Conservation (phyloP, 1,284 basidiomycete species). For the Athelia sp. region DNA sequence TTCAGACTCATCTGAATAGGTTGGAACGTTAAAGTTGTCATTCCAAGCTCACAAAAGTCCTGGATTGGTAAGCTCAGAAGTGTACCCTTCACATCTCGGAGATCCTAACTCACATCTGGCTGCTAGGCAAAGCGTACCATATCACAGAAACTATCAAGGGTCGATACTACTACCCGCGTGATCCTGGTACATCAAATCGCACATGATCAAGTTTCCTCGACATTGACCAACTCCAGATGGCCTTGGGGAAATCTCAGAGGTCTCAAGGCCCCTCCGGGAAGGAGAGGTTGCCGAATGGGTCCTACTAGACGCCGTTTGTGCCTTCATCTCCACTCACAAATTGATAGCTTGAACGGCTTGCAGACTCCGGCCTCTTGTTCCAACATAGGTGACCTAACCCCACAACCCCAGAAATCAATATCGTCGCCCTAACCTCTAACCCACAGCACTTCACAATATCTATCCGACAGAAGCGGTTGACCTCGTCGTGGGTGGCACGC, state of each 20-base stretch:
- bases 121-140: conserved; percentile 75
- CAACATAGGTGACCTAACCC: too few relatives aligned
- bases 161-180: conserved; percentile 77
- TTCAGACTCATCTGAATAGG: conserved; percentile 33
- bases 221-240: conserved; percentile 46
- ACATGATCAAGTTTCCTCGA: conserved; percentile 1
- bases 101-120: conserved; percentile 4
- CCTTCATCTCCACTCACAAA: conserved; percentile 2
- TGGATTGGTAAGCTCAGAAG: conserved; percentile 70
- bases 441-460: conserved; percentile 84
- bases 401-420: too few relatives aligned
- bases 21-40: conserved; percentile 86
- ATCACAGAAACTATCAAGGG: conserved; percentile 77
- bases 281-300: conserved; percentile 87
- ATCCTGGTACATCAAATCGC: conserved; percentile 35
- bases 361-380: conserved; percentile 90
- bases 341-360: conserved; percentile 9
- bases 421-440: too few relatives aligned
- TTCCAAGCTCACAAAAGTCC: conserved; percentile 85
- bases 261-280: conserved; percentile 63
- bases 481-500: conserved; percentile 54
- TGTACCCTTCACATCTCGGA: not conserved
- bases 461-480: conserved; percentile 83
- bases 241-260: conserved; percentile 59
- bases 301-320: conserved; percentile 74